phyloP scores from a whole-genome alignment of 2,329 filamentous ascomycete species.

The Pseudogymnoascus sp. region DNA sequence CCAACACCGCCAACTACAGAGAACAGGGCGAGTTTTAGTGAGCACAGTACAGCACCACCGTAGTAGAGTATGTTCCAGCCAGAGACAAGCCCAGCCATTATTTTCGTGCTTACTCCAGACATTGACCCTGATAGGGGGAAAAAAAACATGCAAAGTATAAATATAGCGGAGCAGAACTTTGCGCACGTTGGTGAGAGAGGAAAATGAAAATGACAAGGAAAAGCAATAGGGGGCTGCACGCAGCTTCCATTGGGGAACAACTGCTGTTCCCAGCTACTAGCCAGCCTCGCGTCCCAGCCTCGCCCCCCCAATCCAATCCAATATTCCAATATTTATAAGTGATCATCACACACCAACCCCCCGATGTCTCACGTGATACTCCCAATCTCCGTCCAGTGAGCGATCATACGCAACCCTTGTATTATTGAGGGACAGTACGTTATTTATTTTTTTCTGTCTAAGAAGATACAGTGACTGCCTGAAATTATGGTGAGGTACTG shows the following conservation, averaged over 20 bases:
- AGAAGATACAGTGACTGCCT: too few relatives aligned
- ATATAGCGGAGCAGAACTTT: not conserved
- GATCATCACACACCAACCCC: not conserved
- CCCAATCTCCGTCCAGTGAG: not conserved
- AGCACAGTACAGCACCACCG: too few relatives aligned
- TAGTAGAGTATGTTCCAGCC: not conserved
- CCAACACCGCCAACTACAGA: not conserved
- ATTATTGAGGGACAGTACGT: too few relatives aligned
- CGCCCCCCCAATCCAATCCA: not conserved
- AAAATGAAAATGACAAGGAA: too few relatives aligned
- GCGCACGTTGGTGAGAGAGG: too few relatives aligned
- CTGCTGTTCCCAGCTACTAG: not conserved
- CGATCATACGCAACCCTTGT: too few relatives aligned
- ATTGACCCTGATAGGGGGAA: not conserved
- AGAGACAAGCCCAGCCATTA: constrained; percentile 2
- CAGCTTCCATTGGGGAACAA: not conserved
- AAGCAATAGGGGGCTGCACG: not conserved
- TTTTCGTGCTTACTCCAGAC: not conserved
- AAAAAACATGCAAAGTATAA: not conserved
- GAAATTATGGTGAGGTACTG: too few relatives aligned
- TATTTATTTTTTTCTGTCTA: too few relatives aligned
- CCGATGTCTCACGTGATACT: not conserved
- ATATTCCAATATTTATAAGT: too few relatives aligned
- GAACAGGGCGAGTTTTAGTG: not conserved
- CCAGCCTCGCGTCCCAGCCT: not conserved